Base-by-base conservation (phyloP, 208 protist species). In the Leptomonas pyrrhocoris region DNA sequence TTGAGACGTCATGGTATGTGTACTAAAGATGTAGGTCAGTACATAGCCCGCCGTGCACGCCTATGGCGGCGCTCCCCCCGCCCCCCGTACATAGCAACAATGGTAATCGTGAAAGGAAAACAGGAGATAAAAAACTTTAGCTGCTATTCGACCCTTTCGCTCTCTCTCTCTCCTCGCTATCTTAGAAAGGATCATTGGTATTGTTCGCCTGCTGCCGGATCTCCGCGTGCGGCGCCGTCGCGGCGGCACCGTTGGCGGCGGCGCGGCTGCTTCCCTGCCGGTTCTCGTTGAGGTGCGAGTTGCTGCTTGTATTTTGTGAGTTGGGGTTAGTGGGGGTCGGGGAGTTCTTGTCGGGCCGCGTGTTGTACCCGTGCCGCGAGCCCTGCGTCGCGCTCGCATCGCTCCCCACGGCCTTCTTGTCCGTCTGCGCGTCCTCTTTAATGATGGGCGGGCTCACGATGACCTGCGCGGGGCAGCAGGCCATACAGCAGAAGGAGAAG, bases 401-500 rank as follows among this genome's bases (percentile, higher is more conserved):
- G 13, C 64, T n/a, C 9, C 15, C 46, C 5, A 38, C 49, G 13
- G 38, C 15, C 28, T 68, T 80, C 54, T 75, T 51, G 49, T 40
- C 63, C 6, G 40, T 45, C 7, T 34, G 30, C 0, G 25, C 11
- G 16, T 66, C 43, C 1, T 60, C 34, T 61, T 66, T 73, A 30
- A 88, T 69, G 31, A 90, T 36, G 28, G 85, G 85, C 68, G 71
- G 45, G 2, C 64, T 46, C 18, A 76, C 74, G 30, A 51, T 48
- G 1, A 90, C 79, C 49, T 56, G 71, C 1, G 73, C 58, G 16
- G 85, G 85, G 76, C 85, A 90, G 69, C 77, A 83, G 51, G 43
- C 50, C 60, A 68, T 78, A 79, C 85, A 90, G 66, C 57, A 62
- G 21, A 78, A 19, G 15, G 72, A 25, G 49, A 77, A 77, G 48